A percentile compares a stretch with the other conserved stretches of the same genome.
Evolutionary conservation across 768 basidiomycete species (phyloP).

Genomic region (Pleurotus tuber-regium): DNA sequence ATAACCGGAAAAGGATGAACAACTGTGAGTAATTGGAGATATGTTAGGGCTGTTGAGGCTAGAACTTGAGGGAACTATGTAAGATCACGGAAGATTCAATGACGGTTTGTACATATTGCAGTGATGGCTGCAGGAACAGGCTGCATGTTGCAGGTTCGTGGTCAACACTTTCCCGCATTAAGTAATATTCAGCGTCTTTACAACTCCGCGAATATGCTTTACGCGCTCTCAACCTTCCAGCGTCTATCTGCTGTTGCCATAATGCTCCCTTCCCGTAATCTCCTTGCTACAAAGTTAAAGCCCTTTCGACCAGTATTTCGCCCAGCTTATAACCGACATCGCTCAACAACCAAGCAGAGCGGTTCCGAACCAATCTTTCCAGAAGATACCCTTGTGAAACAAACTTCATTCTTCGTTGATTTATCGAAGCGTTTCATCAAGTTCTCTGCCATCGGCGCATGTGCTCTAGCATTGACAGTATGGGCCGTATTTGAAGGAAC

Average conservation of each 20-base stretch:
- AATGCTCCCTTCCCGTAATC: neutral
- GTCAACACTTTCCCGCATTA: neutral
- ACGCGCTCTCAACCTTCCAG: no score
- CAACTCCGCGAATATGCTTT: no score
- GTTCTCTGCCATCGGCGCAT: conserved; percentile 42
- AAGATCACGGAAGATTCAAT: neutral
- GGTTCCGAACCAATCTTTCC: conserved; percentile 13
- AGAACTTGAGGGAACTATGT: conserved; percentile 1
- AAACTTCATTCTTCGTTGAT: conserved; percentile 36
- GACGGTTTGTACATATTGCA: conserved; percentile 8
- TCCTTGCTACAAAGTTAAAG: neutral
- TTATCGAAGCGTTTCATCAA: conserved; percentile 47
- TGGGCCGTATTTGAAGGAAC: conserved; percentile 49
- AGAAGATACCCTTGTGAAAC: conserved; percentile 28
- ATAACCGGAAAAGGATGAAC: conserved; percentile 11
- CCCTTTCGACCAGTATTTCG: neutral
- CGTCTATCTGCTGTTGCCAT: neutral
- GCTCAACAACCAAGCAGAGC: neutral
- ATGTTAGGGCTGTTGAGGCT: neutral
- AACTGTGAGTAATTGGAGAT: neutral
- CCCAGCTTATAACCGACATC: neutral
- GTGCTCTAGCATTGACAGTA: conserved; percentile 42
- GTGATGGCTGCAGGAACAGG: neutral
- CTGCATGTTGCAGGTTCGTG: neutral
- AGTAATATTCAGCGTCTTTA: no score